Evolutionary conservation across 1,284 basidiomycete genomes (phyloP), one percentile per base, ranked within the genome.

Genomic region (Afroboletus lepidellus): DNA sequence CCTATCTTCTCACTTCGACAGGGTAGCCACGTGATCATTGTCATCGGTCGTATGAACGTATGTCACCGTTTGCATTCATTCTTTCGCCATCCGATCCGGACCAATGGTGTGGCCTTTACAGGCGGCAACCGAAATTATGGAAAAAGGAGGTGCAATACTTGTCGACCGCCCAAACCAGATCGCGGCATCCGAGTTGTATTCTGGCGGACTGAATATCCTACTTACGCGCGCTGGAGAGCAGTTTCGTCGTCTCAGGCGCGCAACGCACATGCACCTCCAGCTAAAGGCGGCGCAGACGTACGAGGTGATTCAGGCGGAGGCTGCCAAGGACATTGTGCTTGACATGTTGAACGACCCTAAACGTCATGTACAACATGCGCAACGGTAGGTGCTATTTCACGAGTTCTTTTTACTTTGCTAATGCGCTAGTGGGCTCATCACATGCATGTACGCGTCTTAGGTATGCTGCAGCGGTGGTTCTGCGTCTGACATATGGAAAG

Each of bases 401-500:
- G n/a, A n/a, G n/a, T n/a, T n/a, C n/a, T n/a, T n/a, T 27, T 27
- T 27, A 27, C 9, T 9, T 27, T 9, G 6, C 5, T 5, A 27
- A 27, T 27, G 25, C 27, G 15, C 27, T n/a, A 3, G 15, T 37
- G 21, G 8, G 23, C 34, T 54, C 23, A 57, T 29, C 37, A n/a
- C 7, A 9, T 15, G 8, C 18, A 12, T 23, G 21, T 21, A 23
- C 11, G 18, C 11, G 8, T 46, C 46, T 18, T 51, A 87, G 83
- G 38, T 87, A 80, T 57, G 77, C 84, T 0, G 79, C 84, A 0
- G 80, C 80, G 2, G 77, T 87, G 0, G 81, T 86, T 5, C 75
- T 90, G 70, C 75, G 78, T 2, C 70, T 87, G 41, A 78, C 84
- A 1, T 88, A 88, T 58, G 86, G 85, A 6, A 84, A 81, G 56